A percentile compares a stretch with the other conserved stretches of the same genome.
Evolutionary conservation across 352 stramenopile genomes (phyloP).

Genomic region (Globisporangium viniferum): DNA sequence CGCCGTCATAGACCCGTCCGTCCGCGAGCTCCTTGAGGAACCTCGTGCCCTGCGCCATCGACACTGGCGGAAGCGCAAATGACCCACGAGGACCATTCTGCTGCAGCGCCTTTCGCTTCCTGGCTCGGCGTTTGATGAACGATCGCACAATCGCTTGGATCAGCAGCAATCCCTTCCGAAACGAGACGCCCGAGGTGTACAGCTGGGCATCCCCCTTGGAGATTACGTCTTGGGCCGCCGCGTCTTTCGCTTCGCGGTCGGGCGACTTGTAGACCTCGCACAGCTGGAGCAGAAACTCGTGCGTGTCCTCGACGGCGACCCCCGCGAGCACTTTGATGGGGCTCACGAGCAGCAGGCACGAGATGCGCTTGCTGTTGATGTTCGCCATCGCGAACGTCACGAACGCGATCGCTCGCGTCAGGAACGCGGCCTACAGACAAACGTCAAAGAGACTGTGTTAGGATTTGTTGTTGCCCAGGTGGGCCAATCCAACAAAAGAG

Average conservation of each 20-base stretch:
- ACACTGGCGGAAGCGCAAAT: constrained; percentile 9
- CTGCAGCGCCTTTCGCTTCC: constrained; percentile 37
- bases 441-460: too few relatives aligned
- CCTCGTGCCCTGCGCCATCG: constrained; percentile 49
- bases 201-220: constrained; percentile 64
- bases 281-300: constrained; percentile 74
- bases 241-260: constrained; percentile 46
- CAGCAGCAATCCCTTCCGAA: constrained; percentile 62
- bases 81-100: constrained; percentile 6
- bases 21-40: constrained; percentile 77
- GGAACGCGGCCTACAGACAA: constrained; percentile 46
- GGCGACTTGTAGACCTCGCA: constrained; percentile 54
- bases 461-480: too few relatives aligned
- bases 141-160: constrained; percentile 67
- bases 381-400: constrained; percentile 55
- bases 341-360: constrained; percentile 72
- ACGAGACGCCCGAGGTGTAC: constrained; percentile 73
- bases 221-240: constrained; percentile 46
- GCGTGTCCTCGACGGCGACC: constrained; percentile 57
- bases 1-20: constrained; percentile 61
- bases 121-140: constrained; percentile 50
- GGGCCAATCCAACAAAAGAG: too few relatives aligned
- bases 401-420: constrained; percentile 73
- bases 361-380: constrained; percentile 46
- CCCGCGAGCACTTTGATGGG: constrained; percentile 82